phyloP scores from a whole-genome alignment of 495 filamentous ascomycete species.

The Penicillium canariense region DNA sequence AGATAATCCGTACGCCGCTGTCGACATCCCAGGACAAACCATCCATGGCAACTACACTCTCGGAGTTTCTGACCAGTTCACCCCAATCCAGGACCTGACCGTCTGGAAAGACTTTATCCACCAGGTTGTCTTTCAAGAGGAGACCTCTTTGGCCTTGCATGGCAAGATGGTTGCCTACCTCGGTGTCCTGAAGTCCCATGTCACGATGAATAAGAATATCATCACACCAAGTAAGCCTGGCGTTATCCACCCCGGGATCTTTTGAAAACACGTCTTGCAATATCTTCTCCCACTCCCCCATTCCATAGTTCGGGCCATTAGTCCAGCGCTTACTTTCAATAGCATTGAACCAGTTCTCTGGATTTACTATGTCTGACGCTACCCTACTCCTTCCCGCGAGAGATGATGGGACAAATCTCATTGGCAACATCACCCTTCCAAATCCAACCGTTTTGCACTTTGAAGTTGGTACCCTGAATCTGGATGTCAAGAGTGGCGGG shows the following conservation, averaged over 20 bases:
- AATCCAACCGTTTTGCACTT: conserved; percentile 36
- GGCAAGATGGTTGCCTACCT: conserved; percentile 31
- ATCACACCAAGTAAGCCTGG: conserved; percentile 25
- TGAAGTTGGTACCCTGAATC: conserved; percentile 32
- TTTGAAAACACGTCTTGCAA: too few relatives aligned
- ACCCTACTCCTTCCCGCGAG: conserved; percentile 25
- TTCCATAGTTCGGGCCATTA: too few relatives aligned
- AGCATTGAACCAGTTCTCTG: conserved; percentile 30
- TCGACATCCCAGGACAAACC: conserved; percentile 23
- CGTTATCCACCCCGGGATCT: not conserved
- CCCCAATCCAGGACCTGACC: conserved; percentile 24
- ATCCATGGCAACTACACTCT: conserved; percentile 39
- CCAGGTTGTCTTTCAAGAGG: conserved; percentile 26
- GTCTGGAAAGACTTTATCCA: conserved; percentile 33
- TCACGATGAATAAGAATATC: conserved; percentile 36
- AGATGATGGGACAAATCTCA: conserved; percentile 34
- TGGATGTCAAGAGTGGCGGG: conserved; percentile 33
- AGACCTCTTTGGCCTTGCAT: conserved; percentile 25
- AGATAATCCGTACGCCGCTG: conserved; percentile 27
- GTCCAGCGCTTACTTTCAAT: conserved; percentile 8
- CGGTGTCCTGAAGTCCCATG: conserved; percentile 30
- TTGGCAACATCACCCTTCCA: conserved; percentile 38
- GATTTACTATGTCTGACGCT: conserved; percentile 31
- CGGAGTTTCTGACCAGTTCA: conserved; percentile 21
- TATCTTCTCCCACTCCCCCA: too few relatives aligned